These are phyloP conservation scores for Xylariaceae sp. DNA, from an alignment of 2,329 filamentous ascomycete genomes.

Conservation along the genomic window DNA sequence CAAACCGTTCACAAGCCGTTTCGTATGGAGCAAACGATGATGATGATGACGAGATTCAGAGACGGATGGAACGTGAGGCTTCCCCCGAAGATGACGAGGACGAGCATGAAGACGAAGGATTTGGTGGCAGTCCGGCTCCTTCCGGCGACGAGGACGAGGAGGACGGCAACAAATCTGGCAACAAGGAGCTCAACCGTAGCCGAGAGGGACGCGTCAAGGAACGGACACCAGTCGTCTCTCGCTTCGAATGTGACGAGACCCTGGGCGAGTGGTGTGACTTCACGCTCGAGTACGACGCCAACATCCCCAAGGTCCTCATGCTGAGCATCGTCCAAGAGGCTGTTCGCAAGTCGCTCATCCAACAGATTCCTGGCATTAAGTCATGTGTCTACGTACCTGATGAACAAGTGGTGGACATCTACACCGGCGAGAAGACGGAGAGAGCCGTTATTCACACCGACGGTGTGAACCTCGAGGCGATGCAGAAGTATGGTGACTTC, in stretches of 20 bases:
- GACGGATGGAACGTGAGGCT: constrained; percentile 54
- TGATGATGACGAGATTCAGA: constrained; percentile 72
- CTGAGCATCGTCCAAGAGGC: constrained; percentile 82
- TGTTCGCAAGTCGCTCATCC: constrained; percentile 72
- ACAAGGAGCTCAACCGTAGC: constrained; percentile 34
- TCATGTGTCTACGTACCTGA: constrained; percentile 62
- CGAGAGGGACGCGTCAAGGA: constrained; percentile 62
- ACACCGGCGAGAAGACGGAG: constrained; percentile 44
- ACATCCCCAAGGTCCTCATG: constrained; percentile 86
- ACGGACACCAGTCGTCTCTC: constrained; percentile 60
- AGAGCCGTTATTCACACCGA: constrained; percentile 65
- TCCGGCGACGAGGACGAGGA: constrained; percentile 39
- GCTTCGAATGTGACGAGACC: constrained; percentile 74
- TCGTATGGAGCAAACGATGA: constrained; percentile 93
- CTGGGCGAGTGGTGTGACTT: constrained; percentile 72
- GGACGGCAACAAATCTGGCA: constrained; percentile 28
- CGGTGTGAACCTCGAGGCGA: constrained; percentile 82
- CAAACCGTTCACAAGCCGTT: constrained; percentile 73
- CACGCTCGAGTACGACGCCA: constrained; percentile 73
- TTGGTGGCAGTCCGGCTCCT: constrained; percentile 45
- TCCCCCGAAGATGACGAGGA: constrained; percentile 54
- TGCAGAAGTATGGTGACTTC: constrained; percentile 80
- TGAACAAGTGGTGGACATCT: constrained; percentile 47
- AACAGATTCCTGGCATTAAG: constrained; percentile 74
- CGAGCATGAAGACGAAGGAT: constrained; percentile 51